Base-by-base conservation (phyloP, 441 rosid species). In the Kokia cookei region DNA sequence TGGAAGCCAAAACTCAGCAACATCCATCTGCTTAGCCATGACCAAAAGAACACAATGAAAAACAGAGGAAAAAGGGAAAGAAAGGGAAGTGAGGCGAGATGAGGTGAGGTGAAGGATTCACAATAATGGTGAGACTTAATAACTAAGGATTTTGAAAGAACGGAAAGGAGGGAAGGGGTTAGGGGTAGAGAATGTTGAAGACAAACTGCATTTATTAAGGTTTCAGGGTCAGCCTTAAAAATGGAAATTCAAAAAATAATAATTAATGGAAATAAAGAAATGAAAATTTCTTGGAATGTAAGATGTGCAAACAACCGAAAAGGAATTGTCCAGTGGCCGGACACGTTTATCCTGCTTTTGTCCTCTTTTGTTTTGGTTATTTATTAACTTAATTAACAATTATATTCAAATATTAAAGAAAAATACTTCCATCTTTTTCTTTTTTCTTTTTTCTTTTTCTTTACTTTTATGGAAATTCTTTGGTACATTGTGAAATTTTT, bases 171-270 rank as follows among this genome's bases (percentile, higher is more conserved):
- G 66, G 64, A 62, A 42, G 22, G 67, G 75, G 51, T 76, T 83
- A 17, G 58, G 27, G 27, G 84, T 79, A 69, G 75, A 77, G 93
- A 88, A 88, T 87, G 87, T 83, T 55, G 88, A 84, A 83, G 90
- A 91, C 89, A 88, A 75, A 83, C 82, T 77, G 87, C 86, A 72
- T 87, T 88, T 87, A 89, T 88, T 85, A 90, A 88, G 94, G 94
- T 82, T 57, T 88, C 89, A 58, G 79, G 85, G 86, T 82, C 43
- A 40, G 43, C 53, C 14, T 47, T 47, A 53, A 19, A 54, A 54
- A 40, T 40, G 43, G 27, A 19, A 54, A 54, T 50, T 5, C n/a
- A 3, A 50, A 3, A 50, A 50, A 50, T 47, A 10, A 47, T 47
- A 47, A 2, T 47, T 2, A 47, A 10, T 47, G 22, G 1, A 27